Base-by-base conservation (phyloP, 768 basidiomycete species). In the Kwoniella sp. region DNA sequence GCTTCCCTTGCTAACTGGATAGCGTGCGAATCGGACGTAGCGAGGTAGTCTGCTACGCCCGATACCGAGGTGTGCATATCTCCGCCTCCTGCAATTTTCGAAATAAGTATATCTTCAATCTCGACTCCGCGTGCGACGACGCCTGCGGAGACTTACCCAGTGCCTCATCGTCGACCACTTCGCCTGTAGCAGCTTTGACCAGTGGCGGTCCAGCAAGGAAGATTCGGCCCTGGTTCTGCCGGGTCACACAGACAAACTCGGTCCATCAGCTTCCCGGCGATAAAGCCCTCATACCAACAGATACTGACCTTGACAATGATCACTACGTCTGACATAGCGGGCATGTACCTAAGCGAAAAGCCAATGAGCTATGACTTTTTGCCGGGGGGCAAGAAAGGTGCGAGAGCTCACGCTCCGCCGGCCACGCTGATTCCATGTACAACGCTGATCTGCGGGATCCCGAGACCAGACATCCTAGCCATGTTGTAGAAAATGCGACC, bases 401-500 rank as follows among this genome's bases (percentile, higher is more conserved):
- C 28, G 30, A n/a, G 1, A 41, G 55, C 59, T 81, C 93, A 94
- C 45, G 93, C 93, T 63, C 93, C 93, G 78, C 91, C 92, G 58
- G 93, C 93, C 20, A 96, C 93, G 48, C 90, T 91, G 74, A 95
- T 97, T 4, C 93, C 93, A 69, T 96, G 94, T 2, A 97, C 93
- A 26, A 92, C 86, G 11, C 92, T 89, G 71, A 97, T 89, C 79
- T 97, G 93, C 0, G 93, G 92, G 26, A 94, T 92, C 0, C 90
- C 88, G 0, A 92, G 83, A 0, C 92, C 91, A 54, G 92, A 94
- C 90, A 95, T 90, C 38, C 83, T 53, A 62, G 89, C 93, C 92
- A 95, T 95, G 74, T 97, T 96, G 80, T 93, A 96, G 82, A 97
- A 97, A 75, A 96, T 95, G 4, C 93, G 86, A 3, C 93, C 93